Evolutionary conservation across 2,329 filamentous ascomycete genomes (phyloP).

Genomic region (Aspergillus uvarum): DNA sequence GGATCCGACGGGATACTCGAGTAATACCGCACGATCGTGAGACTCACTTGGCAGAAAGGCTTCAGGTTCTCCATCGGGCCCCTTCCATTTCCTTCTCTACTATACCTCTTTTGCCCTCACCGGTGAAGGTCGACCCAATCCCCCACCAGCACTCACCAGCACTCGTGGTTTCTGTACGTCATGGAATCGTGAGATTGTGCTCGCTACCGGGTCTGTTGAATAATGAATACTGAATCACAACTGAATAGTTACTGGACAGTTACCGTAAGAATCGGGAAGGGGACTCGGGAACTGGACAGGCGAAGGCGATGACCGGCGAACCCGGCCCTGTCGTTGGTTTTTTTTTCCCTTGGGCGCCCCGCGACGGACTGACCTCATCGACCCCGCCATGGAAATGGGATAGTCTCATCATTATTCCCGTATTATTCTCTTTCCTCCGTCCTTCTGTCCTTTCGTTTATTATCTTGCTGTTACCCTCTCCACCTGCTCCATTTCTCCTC

Average conservation of each 20-base stretch:
- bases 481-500: neutral
- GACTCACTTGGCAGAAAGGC: neutral
- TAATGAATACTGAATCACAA: neutral
- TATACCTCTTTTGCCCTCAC: slow-evolving; percentile 24
- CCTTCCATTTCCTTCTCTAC: slow-evolving; percentile 14
- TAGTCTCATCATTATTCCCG: slow-evolving; percentile 4
- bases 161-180: slow-evolving; percentile 26
- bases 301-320: slow-evolving; percentile 14
- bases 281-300: neutral
- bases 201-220: slow-evolving; percentile 11
- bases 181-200: slow-evolving; percentile 18
- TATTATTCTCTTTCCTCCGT: slow-evolving; percentile 4
- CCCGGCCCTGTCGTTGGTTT: slow-evolving; percentile 24
- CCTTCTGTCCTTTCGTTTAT: neutral
- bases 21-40: neutral
- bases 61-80: slow-evolving; percentile 3
- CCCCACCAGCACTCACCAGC: slow-evolving; percentile 15
- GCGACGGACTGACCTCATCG: slow-evolving; percentile 35
- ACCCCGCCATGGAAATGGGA: slow-evolving; percentile 16
- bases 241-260: neutral
- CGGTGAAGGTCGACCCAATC: slow-evolving; percentile 16
- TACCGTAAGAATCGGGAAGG: neutral
- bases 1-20: neutral
- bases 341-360: neutral
- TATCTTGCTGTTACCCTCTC: neutral